These are phyloP conservation scores for Xylariaceae sp. DNA, from an alignment of 2,329 filamentous ascomycete species.

Conservation along the genomic window DNA sequence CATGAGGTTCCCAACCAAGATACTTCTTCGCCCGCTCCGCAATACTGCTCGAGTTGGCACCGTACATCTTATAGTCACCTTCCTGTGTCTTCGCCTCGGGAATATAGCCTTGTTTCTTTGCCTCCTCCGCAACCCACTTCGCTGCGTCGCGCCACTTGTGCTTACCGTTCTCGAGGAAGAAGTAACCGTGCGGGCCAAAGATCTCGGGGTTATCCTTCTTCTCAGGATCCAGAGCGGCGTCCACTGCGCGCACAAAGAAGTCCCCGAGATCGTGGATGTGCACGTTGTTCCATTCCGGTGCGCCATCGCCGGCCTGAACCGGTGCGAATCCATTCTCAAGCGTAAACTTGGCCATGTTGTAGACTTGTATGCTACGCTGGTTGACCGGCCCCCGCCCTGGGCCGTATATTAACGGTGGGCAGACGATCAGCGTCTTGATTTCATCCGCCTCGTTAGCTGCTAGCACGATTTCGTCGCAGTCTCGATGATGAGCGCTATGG, in stretches of 20 bases:
- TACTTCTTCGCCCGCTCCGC: slow-evolving; percentile 52
- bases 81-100: slow-evolving; percentile 41
- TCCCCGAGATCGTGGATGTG: slow-evolving; percentile 55
- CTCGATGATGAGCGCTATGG: slow-evolving; percentile 64
- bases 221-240: slow-evolving; percentile 59
- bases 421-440: slow-evolving; percentile 53
- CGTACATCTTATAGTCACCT: slow-evolving; percentile 41
- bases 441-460: slow-evolving; percentile 42
- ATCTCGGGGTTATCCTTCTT: slow-evolving; percentile 63
- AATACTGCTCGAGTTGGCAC: slow-evolving; percentile 51
- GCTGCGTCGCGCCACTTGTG: slow-evolving; percentile 69
- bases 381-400: slow-evolving; percentile 55
- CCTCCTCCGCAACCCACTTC: slow-evolving; percentile 60
- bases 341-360: slow-evolving; percentile 47
- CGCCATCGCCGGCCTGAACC: slow-evolving; percentile 48
- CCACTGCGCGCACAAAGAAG: slow-evolving; percentile 52
- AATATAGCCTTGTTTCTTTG: slow-evolving; percentile 56
- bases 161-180: slow-evolving; percentile 67
- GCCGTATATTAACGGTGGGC: slow-evolving; percentile 59
- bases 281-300: slow-evolving; percentile 59
- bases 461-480: slow-evolving; percentile 72
- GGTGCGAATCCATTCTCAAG: slow-evolving; percentile 53
- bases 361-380: slow-evolving; percentile 56
- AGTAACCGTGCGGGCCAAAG: slow-evolving; percentile 70
- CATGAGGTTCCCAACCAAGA: slow-evolving; percentile 52